These are phyloP conservation scores for Scheffersomyces amazonensis DNA, from an alignment of 805 yeast species.

Conservation along the genomic window DNA sequence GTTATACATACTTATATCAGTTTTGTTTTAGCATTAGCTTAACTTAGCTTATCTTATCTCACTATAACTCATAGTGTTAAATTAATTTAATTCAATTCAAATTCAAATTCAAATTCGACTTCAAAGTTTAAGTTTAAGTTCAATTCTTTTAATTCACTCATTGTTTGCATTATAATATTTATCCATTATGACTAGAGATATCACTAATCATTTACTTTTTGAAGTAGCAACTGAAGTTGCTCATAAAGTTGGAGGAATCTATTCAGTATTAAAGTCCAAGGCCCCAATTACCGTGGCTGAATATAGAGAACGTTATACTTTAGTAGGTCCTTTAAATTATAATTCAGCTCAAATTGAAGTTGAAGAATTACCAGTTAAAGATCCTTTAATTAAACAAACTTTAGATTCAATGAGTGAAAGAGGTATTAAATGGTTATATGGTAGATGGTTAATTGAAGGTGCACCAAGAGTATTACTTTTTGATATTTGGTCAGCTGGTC, in stretches of 20 bases:
- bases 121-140: no score
- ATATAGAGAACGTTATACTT: conserved; percentile 79
- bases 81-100: no score
- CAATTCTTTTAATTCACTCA: neutral
- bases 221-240: conserved; percentile 98
- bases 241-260: conserved; percentile 95
- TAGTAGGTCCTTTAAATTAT: conserved; percentile 82
- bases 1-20: no score
- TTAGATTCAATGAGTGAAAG: conserved; percentile 77
- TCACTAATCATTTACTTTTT: conserved; percentile 80
- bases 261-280: conserved; percentile 92
- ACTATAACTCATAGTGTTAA: no score
- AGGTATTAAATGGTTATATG: conserved; percentile 82
- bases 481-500: conserved; percentile 73
- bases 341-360: conserved; percentile 75
- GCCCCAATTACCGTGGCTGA: conserved; percentile 96
- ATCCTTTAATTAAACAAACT: conserved; percentile 54
- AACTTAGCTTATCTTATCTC: no score
- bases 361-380: conserved; percentile 65
- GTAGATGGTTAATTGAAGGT: conserved; percentile 96
- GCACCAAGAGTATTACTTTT: conserved; percentile 92
- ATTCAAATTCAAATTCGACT: no score
- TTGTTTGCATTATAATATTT: neutral
- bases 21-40: no score
- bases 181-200: conserved; percentile 72